Evolutionary conservation across 2,329 filamentous ascomycete genomes (phyloP).

Genomic region (Aureobasidium sp.): DNA sequence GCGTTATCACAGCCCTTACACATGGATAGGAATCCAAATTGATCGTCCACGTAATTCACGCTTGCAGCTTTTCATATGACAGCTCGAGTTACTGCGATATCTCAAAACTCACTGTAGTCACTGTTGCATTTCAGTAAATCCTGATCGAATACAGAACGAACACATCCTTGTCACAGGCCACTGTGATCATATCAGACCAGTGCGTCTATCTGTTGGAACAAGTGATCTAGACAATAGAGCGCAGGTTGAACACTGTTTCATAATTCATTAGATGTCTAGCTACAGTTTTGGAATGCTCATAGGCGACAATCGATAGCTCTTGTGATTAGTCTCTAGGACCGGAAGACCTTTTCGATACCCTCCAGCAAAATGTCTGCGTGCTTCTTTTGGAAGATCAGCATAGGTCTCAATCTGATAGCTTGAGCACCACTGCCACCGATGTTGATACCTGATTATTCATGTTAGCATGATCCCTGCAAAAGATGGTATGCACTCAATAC

Average conservation of each 20-base stretch:
- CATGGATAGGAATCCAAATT: too few species aligned
- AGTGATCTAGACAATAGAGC: too few species aligned
- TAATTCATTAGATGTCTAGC: not conserved
- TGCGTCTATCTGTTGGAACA: too few species aligned
- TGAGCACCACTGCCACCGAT: constrained; percentile 68
- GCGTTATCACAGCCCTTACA: too few species aligned
- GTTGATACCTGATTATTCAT: constrained; percentile 45
- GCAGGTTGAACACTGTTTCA: not conserved
- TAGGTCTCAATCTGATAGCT: constrained; percentile 71
- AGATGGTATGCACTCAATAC: not conserved
- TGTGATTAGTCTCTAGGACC: not conserved
- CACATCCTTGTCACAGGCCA: too few species aligned
- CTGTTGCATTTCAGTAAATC: too few species aligned
- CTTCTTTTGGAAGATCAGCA: constrained; percentile 81
- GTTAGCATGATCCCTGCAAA: not conserved
- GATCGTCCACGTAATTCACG: too few species aligned
- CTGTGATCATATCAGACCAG: too few species aligned
- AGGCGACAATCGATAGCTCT: not conserved
- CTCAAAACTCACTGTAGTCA: too few species aligned
- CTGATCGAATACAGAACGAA: too few species aligned
- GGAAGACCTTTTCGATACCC: constrained; percentile 17
- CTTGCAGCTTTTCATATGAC: too few species aligned
- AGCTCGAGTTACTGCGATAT: too few species aligned
- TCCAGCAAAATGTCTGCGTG: constrained; percentile 72
- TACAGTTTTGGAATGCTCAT: not conserved